Conservation (phyloP, 1,139 yeast species). For the Scheffersomyces cryptocercus region DNA sequence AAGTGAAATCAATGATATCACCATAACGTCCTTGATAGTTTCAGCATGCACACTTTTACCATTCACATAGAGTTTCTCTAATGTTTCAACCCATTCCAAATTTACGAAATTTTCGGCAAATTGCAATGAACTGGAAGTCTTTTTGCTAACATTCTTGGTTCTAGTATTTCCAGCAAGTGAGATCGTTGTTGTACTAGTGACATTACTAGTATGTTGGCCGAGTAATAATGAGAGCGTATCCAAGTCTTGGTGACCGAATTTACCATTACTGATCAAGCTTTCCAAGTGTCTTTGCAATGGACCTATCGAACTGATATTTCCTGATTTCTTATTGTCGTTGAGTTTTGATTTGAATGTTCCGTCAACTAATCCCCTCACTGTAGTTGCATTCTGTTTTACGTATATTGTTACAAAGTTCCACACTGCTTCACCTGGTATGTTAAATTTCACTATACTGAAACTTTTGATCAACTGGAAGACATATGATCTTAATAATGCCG, state of each 20-base stretch:
- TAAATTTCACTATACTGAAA: conserved; percentile 56
- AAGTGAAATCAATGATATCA: conserved; percentile 53
- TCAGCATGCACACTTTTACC: conserved; percentile 56
- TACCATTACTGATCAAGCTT: conserved; percentile 42
- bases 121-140: conserved; percentile 18
- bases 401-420: conserved; percentile 67
- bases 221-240: conserved; percentile 44
- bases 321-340: conserved; percentile 52
- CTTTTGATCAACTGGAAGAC: conserved; percentile 54
- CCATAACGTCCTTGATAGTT: conserved; percentile 47
- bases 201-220: conserved; percentile 31
- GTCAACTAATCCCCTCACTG: conserved; percentile 55
- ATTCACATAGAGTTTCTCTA: conserved; percentile 57
- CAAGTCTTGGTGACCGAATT: conserved; percentile 46
- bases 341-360: conserved; percentile 51
- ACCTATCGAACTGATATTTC: conserved; percentile 47
- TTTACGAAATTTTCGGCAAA: conserved; percentile 60
- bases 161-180: conserved; percentile 8
- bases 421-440: conserved; percentile 55
- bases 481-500: conserved; percentile 46
- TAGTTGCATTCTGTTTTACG: conserved; percentile 41
- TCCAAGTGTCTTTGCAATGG: conserved; percentile 48
- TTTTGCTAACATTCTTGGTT: conserved; percentile 18
- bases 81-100: conserved; percentile 54
- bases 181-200: conserved; percentile 8